Evolutionary conservation across 2,329 filamentous ascomycete species (phyloP).

Genomic region (Pseudogymnoascus sp.): DNA sequence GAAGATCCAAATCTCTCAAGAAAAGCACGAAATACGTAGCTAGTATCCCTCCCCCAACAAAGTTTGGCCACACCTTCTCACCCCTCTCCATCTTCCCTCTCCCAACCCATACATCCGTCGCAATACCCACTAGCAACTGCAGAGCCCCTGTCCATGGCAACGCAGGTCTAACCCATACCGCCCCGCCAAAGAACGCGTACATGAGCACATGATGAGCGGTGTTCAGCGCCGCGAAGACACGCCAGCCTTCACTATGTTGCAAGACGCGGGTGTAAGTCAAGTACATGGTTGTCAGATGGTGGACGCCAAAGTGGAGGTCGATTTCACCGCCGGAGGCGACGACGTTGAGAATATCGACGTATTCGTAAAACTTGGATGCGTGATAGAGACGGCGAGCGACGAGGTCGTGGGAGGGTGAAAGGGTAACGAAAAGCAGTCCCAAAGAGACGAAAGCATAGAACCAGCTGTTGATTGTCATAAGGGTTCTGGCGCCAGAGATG

Average conservation of each 20-base stretch:
- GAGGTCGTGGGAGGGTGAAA: conserved; percentile 10
- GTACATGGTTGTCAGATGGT: conserved; percentile 29
- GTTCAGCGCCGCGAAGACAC: conserved; percentile 25
- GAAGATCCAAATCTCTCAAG: conserved; percentile 9
- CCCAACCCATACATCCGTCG: conserved; percentile 15
- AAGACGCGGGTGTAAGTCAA: conserved; percentile 25
- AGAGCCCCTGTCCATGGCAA: conserved; percentile 20
- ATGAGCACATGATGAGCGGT: conserved; percentile 27
- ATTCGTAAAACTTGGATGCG: conserved; percentile 29
- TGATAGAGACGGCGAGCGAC: conserved; percentile 20
- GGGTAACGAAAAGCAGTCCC: conserved; percentile 10
- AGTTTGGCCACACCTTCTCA: not conserved
- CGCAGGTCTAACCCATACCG: conserved; percentile 11
- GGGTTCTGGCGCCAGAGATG: not conserved
- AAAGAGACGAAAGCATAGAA: not conserved
- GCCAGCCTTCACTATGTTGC: conserved; percentile 22
- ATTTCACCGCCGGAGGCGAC: conserved; percentile 23
- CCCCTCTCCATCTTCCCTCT: not conserved
- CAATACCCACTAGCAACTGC: conserved; percentile 20
- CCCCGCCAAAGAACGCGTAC: conserved; percentile 29
- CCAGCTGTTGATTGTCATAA: not conserved
- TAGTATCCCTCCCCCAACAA: not conserved
- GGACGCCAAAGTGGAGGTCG: conserved; percentile 26
- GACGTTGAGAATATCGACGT: conserved; percentile 28
- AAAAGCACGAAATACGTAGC: conserved; percentile 10